Evolutionary conservation across 352 stramenopile species (phyloP).

Genomic region (Lagenidium sp.): DNA sequence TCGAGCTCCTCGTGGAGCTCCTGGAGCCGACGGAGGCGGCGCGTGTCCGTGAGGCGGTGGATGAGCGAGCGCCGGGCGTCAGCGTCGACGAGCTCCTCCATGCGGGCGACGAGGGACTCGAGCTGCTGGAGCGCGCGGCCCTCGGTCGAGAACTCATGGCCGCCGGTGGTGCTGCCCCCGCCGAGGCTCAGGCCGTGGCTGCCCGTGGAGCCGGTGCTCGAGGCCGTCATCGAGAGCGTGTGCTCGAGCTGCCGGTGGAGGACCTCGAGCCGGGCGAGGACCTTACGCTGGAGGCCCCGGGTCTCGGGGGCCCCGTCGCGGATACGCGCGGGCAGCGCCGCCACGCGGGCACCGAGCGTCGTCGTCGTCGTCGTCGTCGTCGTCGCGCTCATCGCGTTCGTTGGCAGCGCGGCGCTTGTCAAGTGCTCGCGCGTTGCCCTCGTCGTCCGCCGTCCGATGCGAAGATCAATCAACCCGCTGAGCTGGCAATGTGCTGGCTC

Average conservation of each 20-base stretch:
- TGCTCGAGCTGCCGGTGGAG: conserved; percentile 16
- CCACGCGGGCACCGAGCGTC: too few relatives aligned
- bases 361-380: conserved; percentile 4
- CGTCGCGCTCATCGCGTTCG: not conserved
- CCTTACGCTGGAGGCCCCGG: too few relatives aligned
- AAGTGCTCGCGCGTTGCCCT: too few relatives aligned
- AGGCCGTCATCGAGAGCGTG: conserved; percentile 15
- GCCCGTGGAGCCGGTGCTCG: conserved; percentile 5
- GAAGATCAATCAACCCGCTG: too few relatives aligned
- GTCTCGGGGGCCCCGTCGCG: too few relatives aligned
- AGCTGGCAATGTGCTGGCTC: too few relatives aligned
- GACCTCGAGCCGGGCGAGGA: conserved; percentile 12
- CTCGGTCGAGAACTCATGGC: not conserved
- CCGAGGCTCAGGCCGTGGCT: not conserved
- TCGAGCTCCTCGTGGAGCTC: conserved; percentile 17
- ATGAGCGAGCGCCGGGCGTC: conserved; percentile 11
- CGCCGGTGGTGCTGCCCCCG: conserved; percentile 1
- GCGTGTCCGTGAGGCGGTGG: conserved; percentile 13
- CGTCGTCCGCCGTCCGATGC: too few relatives aligned
- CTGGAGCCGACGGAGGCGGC: conserved; percentile 11
- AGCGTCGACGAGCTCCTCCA: conserved; percentile 9
- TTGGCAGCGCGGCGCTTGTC: not conserved
- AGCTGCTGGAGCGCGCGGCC: conserved; percentile 7
- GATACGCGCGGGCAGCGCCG: too few relatives aligned
- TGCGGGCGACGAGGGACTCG: conserved; percentile 6